Conservation (phyloP, 352 stramenopile genomes). For the Phytophthora citricola region DNA sequence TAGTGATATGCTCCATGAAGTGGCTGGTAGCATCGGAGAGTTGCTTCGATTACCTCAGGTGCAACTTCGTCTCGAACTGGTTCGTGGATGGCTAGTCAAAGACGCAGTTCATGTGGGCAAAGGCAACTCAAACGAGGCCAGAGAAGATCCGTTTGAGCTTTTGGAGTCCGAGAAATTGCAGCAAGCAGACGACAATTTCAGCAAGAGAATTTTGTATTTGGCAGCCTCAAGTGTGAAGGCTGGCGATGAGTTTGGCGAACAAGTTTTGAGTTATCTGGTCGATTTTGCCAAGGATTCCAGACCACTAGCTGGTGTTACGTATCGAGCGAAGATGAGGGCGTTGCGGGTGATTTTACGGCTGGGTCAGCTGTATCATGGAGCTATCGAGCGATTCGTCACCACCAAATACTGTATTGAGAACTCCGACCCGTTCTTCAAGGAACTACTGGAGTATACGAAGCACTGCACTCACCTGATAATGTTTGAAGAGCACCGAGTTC, state of each 20-base stretch:
- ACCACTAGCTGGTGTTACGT: constrained; percentile 61
- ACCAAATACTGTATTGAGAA: constrained; percentile 29
- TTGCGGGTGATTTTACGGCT: constrained; percentile 47
- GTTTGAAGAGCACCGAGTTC: constrained; percentile 66
- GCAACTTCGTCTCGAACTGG: constrained; percentile 46
- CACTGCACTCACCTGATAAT: constrained; percentile 49
- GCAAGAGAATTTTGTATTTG: constrained; percentile 45
- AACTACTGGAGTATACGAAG: constrained; percentile 42
- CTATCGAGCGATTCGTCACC: constrained; percentile 27
- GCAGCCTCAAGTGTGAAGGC: constrained; percentile 23
- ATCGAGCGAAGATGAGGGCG: constrained; percentile 57
- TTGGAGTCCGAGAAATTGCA: constrained; percentile 39
- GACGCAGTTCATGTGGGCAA: constrained; percentile 39
- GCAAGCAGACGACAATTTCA: constrained; percentile 41
- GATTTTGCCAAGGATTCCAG: constrained; percentile 51
- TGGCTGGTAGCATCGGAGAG: constrained; percentile 38
- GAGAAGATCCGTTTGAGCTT: constrained; percentile 44
- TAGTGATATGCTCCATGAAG: constrained; percentile 36
- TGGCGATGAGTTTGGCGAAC: constrained; percentile 22
- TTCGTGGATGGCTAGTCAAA: constrained; percentile 60
- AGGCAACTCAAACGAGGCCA: constrained; percentile 9
- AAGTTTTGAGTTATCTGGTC: constrained; percentile 47
- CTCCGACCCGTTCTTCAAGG: constrained; percentile 34
- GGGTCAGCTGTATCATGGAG: constrained; percentile 29
- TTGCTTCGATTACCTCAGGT: constrained; percentile 35